These are phyloP conservation scores for Tuber indicum DNA, from an alignment of 495 filamentous ascomycete species.

Conservation along the genomic window DNA sequence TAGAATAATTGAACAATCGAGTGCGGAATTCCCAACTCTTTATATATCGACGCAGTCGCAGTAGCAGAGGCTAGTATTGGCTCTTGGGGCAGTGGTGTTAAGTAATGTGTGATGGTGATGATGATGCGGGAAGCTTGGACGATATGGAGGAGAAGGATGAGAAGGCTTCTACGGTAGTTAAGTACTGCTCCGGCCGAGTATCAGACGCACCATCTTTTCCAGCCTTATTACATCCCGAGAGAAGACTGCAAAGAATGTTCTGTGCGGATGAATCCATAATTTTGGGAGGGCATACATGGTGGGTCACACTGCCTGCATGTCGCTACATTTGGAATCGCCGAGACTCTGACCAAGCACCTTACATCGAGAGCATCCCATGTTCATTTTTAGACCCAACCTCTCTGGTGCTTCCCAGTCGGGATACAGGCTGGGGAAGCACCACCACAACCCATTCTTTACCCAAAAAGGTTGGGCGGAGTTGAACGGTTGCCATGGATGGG, in stretches of 20 bases:
- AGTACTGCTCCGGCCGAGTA: conserved; percentile 24
- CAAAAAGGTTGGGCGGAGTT: conserved; percentile 31
- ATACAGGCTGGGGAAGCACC: conserved; percentile 15
- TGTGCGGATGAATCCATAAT: conserved; percentile 37
- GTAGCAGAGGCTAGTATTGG: not conserved
- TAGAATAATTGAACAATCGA: conserved; percentile 11
- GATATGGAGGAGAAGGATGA: conserved; percentile 29
- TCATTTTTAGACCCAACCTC: conserved; percentile 34
- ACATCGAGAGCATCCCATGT: conserved; percentile 37
- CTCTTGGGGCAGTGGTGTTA: not conserved
- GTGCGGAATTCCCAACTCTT: conserved; percentile 11
- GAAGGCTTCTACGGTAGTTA: conserved; percentile 18
- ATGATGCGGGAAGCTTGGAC: conserved; percentile 39
- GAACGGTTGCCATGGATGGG: conserved; percentile 18
- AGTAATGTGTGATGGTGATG: conserved; percentile 16
- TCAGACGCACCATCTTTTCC: conserved; percentile 2
- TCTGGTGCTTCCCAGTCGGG: conserved; percentile 18
- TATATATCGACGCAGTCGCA: not conserved
- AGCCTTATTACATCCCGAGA: conserved; percentile 33
- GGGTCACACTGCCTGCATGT: conserved; percentile 33
- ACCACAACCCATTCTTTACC: conserved; percentile 17
- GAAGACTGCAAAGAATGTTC: conserved; percentile 36
- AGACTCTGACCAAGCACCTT: conserved; percentile 42
- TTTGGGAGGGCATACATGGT: conserved; percentile 30
- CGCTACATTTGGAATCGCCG: conserved; percentile 36